Evolutionary conservation across 108 stramenopile species (phyloP), one percentile per base, ranked within the genome.

Genomic region (Epithemia pelagica): DNA sequence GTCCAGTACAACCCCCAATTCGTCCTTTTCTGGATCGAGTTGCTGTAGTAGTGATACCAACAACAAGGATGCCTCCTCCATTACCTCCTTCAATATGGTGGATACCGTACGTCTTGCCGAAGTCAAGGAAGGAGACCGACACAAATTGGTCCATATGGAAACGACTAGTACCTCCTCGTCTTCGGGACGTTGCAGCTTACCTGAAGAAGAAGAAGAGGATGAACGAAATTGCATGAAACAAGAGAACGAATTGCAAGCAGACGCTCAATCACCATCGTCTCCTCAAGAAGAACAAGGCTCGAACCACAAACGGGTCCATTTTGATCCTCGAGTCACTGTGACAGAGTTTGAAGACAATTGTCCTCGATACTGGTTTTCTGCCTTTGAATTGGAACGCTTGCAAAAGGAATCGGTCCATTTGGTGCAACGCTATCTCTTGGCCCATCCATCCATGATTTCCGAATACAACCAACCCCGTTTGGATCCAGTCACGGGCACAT

Each of bases 331-430:
- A 30, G 71, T 80, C 28, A 69, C 68, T 29, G 69, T 80, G 0
- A 74, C 67, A 15, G 74, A 80, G 62, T 74, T 73, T 61, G 71
- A 80, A 53, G 71, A 73, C 46, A 51, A 52, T 1, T 29, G 68
- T 19, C 69, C 68, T 26, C 66, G 74, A 25, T 61, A 71, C 33
- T 90, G 88, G 88, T 87, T 82, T 62, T 72, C 69, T 23, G 85
- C 84, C 2, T 53, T 61, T 2, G 88, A 90, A 58, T 57, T 90
- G 54, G 71, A 73, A 2, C 61, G 68, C 23, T 84, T 82, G 72
- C 83, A 90, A 53, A 26, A 60, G 20, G 88, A 90, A 59, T 80
- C 88, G 0, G 80, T 87, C 20, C 23, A n/a, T 1, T 30, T 74
- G 70, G 68, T 81, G 63, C 68, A 84, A 75, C 21, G 54, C 64